Evolutionary conservation across 148 eudicot species (phyloP).

Genomic region (Rhododendron vialii): DNA sequence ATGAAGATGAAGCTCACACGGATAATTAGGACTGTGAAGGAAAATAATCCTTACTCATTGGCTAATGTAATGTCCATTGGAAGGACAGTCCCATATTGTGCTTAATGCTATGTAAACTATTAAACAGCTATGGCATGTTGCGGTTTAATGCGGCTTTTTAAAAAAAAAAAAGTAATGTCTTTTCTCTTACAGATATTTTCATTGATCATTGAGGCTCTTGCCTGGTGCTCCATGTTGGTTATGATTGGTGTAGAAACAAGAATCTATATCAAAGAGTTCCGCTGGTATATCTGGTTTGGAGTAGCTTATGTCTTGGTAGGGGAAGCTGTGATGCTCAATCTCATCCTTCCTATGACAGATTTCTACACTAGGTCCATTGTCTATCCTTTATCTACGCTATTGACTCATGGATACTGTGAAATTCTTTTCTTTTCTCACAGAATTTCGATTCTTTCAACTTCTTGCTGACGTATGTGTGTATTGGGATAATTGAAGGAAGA

Average conservation of each 20-base stretch:
- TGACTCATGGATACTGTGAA: background rate
- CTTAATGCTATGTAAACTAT: background rate
- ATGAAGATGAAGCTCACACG: background rate
- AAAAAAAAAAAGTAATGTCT: background rate
- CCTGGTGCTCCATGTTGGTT: constrained; percentile 51
- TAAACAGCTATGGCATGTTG: background rate
- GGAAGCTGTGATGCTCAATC: constrained; percentile 45
- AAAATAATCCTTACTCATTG: background rate
- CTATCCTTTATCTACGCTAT: background rate
- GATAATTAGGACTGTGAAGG: background rate
- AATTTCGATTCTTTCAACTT: background rate
- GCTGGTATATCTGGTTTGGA: constrained; percentile 69
- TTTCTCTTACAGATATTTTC: constrained; percentile 35
- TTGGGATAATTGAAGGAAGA: background rate
- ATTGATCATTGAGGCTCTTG: constrained; percentile 39
- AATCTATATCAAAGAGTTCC: constrained; percentile 46
- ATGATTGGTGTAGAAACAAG: constrained; percentile 49
- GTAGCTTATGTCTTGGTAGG: constrained; percentile 51
- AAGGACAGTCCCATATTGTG: background rate
- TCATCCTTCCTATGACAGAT: constrained; percentile 36
- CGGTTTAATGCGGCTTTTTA: background rate
- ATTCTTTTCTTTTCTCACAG: background rate
- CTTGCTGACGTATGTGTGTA: background rate
- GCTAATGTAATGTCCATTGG: background rate
- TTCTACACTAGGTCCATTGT: constrained; percentile 39